Evolutionary conservation across 208 protist species (phyloP).

Genomic region (Leishmania turanica): DNA sequence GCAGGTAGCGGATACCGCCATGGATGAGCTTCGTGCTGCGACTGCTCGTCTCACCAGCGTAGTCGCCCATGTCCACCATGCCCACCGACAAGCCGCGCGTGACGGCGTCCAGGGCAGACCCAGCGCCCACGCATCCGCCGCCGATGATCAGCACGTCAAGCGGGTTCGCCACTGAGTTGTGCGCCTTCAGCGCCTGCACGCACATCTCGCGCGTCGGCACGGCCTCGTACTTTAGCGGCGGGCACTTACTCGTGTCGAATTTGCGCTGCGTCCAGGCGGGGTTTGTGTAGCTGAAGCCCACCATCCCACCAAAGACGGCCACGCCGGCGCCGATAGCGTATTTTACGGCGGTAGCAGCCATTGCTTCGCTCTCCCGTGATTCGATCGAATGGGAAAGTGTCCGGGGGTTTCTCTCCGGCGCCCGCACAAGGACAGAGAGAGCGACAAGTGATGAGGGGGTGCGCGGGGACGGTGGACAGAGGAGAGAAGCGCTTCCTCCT

Average conservation of each 20-base stretch:
- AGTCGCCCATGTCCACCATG: slow-evolving; percentile 96
- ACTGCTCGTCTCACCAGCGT: slow-evolving; percentile 94
- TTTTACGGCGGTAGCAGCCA: slow-evolving; percentile 49
- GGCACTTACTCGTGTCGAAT: slow-evolving; percentile 50
- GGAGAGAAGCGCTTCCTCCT: not conserved
- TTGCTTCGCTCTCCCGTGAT: not conserved
- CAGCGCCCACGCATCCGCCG: slow-evolving; percentile 95
- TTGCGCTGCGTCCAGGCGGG: slow-evolving; percentile 78
- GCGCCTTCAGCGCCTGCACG: slow-evolving; percentile 42
- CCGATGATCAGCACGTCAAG: slow-evolving; percentile 96
- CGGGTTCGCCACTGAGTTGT: slow-evolving; percentile 55
- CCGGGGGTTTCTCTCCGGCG: not conserved
- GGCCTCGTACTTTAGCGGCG: slow-evolving; percentile 40
- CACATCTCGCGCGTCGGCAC: slow-evolving; percentile 66
- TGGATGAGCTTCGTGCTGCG: slow-evolving; percentile 98
- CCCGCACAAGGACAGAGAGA: not conserved
- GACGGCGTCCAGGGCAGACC: slow-evolving; percentile 93
- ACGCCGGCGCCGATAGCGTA: slow-evolving; percentile 43
- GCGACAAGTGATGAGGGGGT: not conserved
- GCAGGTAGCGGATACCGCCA: slow-evolving; percentile 97
- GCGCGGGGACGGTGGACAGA: not conserved
- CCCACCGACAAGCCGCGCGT: slow-evolving; percentile 93
- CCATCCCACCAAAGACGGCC: slow-evolving; percentile 48
- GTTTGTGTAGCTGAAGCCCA: slow-evolving; percentile 79
- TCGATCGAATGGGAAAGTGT: not conserved